Evolutionary conservation across 768 basidiomycete species (phyloP).

Genomic region (Kwoniella shandongensis): DNA sequence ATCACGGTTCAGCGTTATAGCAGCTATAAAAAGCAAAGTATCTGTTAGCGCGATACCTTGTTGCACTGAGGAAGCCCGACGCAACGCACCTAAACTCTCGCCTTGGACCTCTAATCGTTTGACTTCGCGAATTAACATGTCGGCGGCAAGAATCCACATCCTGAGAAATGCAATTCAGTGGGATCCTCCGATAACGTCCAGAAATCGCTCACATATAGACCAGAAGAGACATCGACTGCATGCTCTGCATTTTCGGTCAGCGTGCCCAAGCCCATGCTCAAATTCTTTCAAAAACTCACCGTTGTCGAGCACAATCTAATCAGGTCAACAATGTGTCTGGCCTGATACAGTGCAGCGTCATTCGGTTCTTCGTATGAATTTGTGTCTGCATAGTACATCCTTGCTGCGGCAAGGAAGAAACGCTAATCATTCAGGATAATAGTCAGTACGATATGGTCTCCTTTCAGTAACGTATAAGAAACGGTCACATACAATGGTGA

Average conservation of each 20-base stretch:
- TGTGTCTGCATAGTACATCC: slow-evolving; percentile 7
- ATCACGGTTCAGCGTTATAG: slow-evolving; percentile 3
- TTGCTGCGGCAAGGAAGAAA: slow-evolving; percentile 6
- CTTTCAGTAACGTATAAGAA: no score
- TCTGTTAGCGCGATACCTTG: not conserved
- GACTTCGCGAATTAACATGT: slow-evolving; percentile 4
- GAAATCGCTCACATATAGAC: slow-evolving; percentile 6
- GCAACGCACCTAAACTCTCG: slow-evolving; percentile 8
- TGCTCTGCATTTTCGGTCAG: slow-evolving; percentile 4
- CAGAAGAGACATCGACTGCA: not conserved
- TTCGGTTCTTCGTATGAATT: slow-evolving; percentile 5
- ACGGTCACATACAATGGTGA: no score
- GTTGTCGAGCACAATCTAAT: not conserved
- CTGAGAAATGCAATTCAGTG: not conserved
- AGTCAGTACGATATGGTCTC: not conserved
- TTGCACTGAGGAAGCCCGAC: not conserved
- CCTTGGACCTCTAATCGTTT: slow-evolving; percentile 1
- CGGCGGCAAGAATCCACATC: slow-evolving; percentile 6
- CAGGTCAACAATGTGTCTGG: slow-evolving; percentile 1
- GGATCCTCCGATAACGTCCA: not conserved
- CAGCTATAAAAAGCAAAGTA: not conserved
- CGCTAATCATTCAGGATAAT: not conserved
- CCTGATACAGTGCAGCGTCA: slow-evolving; percentile 17
- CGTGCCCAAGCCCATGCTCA: no score
- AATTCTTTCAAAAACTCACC: not conserved